Percentiles rank a stretch among this genome's conserved stretches.
Evolutionary conservation across 257 asterid genomes (phyloP).

Genomic region (Anisodus tanguticus): DNA sequence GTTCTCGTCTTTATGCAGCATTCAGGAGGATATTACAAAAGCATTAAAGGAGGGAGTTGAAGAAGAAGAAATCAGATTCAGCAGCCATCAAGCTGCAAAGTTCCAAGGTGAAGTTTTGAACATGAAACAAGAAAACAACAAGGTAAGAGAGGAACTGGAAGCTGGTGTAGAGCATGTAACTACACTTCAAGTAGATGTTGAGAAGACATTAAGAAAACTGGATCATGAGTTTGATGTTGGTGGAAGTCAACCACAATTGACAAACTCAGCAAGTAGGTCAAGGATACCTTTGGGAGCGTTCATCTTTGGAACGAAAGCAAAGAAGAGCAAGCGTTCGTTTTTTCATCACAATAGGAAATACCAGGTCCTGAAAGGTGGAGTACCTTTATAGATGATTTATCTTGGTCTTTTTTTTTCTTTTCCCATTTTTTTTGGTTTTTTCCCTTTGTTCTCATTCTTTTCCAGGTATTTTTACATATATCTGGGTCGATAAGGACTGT

Average conservation of each 20-base stretch:
- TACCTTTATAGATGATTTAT: slow-evolving; percentile 39
- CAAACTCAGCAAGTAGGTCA: slow-evolving; percentile 50
- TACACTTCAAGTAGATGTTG: slow-evolving; percentile 61
- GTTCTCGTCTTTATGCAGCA: slow-evolving; percentile 67
- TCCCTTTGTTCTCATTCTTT: slow-evolving; percentile 22
- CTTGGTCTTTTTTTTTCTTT: slow-evolving; percentile 32
- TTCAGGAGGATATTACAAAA: slow-evolving; percentile 76
- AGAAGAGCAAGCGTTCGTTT: slow-evolving; percentile 69
- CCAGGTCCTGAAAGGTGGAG: slow-evolving; percentile 61
- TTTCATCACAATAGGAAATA: slow-evolving; percentile 64
- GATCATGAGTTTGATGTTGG: slow-evolving; percentile 67
- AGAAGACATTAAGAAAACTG: slow-evolving; percentile 60
- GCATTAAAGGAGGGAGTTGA: slow-evolving; percentile 72
- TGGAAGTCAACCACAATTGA: slow-evolving; percentile 56
- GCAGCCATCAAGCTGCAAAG: slow-evolving; percentile 86
- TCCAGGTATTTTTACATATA: background rate
- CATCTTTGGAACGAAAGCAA: slow-evolving; percentile 72
- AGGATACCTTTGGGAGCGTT: slow-evolving; percentile 67
- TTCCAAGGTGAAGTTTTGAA: slow-evolving; percentile 86
- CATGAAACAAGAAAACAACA: slow-evolving; percentile 94
- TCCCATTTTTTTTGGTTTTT: background rate
- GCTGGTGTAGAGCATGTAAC: slow-evolving; percentile 68
- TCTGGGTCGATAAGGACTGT: slow-evolving; percentile 12
- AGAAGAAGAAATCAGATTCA: slow-evolving; percentile 69
- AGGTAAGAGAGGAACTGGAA: slow-evolving; percentile 76